These are phyloP conservation scores for Graphiopsis chlorocephala DNA, from an alignment of 2,329 filamentous ascomycete species.

Conservation along the genomic window DNA sequence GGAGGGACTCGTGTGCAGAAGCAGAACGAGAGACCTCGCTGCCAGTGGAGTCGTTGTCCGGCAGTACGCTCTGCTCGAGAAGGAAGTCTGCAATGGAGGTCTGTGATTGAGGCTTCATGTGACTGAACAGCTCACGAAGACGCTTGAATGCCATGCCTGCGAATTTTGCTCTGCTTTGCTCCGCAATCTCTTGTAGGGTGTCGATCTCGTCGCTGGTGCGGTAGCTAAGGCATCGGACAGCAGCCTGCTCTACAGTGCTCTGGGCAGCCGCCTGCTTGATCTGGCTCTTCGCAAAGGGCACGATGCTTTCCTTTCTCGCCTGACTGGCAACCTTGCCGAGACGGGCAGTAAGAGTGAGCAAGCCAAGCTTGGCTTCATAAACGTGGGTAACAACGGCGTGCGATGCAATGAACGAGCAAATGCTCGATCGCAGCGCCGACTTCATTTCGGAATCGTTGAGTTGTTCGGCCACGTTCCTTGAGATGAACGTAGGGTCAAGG, in stretches of 20 bases:
- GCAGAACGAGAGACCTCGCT: conserved; percentile 38
- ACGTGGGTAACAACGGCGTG: conserved; percentile 70
- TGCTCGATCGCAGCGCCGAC: conserved; percentile 60
- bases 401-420: conserved; percentile 70
- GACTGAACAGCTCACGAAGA: conserved; percentile 69
- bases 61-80: conserved; percentile 51
- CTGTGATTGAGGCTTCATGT: conserved; percentile 63
- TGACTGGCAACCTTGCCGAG: conserved; percentile 70
- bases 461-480: conserved; percentile 58
- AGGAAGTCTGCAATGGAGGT: conserved; percentile 60
- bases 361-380: conserved; percentile 63
- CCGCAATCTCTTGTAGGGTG: conserved; percentile 51
- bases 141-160: conserved; percentile 65
- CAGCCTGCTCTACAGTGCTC: conserved; percentile 46
- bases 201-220: conserved; percentile 59
- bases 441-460: conserved; percentile 60
- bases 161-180: conserved; percentile 47
- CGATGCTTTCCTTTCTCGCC: conserved; percentile 59
- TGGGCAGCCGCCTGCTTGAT: background rate
- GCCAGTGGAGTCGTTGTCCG: background rate
- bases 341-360: conserved; percentile 70
- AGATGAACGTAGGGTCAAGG: conserved; percentile 71
- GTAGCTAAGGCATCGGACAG: conserved; percentile 53
- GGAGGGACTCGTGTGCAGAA: conserved; percentile 69
- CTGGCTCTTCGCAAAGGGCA: conserved; percentile 8